Evolutionary conservation across 1,284 basidiomycete species (phyloP).

Genomic region (Schizophyllum commune): DNA sequence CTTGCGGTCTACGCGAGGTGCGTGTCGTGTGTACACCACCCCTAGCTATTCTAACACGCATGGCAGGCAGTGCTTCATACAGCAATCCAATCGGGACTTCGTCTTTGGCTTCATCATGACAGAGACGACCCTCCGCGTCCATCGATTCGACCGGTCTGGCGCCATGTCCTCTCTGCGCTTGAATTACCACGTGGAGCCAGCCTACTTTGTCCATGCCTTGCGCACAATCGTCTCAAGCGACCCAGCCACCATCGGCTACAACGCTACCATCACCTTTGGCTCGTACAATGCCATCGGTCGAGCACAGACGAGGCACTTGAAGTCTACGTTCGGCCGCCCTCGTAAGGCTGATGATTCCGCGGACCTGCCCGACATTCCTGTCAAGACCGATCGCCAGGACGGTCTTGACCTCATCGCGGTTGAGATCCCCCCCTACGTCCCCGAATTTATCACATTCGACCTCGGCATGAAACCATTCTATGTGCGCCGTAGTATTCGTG

Average conservation of each 20-base stretch:
- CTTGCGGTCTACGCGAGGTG: not conserved
- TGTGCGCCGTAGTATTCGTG: not conserved
- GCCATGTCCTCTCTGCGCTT: not conserved
- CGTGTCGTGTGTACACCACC: not conserved
- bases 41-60: not conserved
- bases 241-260: not conserved
- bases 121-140: not conserved
- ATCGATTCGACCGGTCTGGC: not conserved
- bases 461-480: not conserved
- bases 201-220: not conserved
- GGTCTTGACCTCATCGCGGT: too few species aligned
- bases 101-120: slow-evolving; percentile 2
- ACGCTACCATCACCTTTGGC: not conserved
- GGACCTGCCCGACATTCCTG: too few species aligned
- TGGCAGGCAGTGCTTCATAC: not conserved
- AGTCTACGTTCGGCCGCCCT: not conserved
- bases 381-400: too few species aligned
- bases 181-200: not conserved
- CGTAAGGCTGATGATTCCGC: too few species aligned
- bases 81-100: not conserved
- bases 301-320: not conserved
- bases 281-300: not conserved
- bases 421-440: not conserved
- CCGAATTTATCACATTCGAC: not conserved
- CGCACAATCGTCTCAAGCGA: not conserved